Evolutionary conservation across 768 basidiomycete genomes (phyloP), one percentile per base, ranked within the genome.

Genomic region (Agaricus sinodeliciosus): DNA sequence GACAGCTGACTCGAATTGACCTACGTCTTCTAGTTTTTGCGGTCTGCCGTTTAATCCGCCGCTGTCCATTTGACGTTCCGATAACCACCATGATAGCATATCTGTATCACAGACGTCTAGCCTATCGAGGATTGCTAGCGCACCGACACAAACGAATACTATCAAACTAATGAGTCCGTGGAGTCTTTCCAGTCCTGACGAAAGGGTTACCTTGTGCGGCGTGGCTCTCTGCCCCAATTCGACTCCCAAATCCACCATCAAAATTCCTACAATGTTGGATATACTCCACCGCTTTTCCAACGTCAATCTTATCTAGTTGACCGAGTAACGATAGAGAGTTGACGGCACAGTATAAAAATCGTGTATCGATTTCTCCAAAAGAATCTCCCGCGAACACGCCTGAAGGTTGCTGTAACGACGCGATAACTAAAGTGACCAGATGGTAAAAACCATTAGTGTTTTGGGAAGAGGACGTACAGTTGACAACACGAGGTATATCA

Each of bases 41-140:
- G 96, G 96, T n/a, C 96, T 77, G 0, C 95, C 96, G 59, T 98
- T 98, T 55, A 99, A 71, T 0, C 96, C 96, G 7, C 96, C 96
- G 60, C 80, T 92, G 0, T 94, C 87, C 11, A 96, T 74, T 65
- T 99, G 96, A 6, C 96, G 76, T 63, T 98, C 96, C 5, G 89
- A 80, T 3, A 99, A 70, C 96, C 96, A 98, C 87, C 91, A 94
- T 2, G 75, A 87, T 1, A 97, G 70, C 26, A 82, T 88, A n/a
- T 89, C 79, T 2, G 72, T 63, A 61, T 97, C 92, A 3, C 95
- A 77, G 27, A 77, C 76, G 59, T 96, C 89, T 12, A 97, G 69
- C 43, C 84, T 69, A 65, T 91, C 89, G 12, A 97, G 75, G 28
- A 99, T 93, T 5, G 94, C 86, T 9, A 98, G 73, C 0, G 94